Evolutionary conservation across 2,329 filamentous ascomycete species (phyloP).

Genomic region (Lasiodiplodia sp.): DNA sequence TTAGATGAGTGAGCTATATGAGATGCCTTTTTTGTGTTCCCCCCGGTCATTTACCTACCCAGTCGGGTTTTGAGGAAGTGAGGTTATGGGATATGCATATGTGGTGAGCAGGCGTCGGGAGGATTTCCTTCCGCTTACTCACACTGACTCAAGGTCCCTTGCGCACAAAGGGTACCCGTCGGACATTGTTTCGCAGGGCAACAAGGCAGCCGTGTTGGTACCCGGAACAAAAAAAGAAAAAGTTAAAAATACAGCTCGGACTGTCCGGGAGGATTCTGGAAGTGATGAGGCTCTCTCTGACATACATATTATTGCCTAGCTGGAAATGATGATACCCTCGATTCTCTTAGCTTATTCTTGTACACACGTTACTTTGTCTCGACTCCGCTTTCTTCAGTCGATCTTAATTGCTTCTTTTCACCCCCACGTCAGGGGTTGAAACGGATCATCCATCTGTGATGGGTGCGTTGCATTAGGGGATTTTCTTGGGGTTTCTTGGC

Average conservation of each 20-base stretch:
- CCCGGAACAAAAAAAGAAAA: neutral
- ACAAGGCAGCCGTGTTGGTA: neutral
- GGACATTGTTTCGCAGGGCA: conserved; percentile 1
- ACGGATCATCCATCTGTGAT: neutral
- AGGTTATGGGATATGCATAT: neutral
- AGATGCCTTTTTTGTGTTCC: neutral
- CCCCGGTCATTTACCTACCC: neutral
- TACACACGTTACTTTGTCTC: neutral
- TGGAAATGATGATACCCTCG: conserved; percentile 19
- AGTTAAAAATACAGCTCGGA: neutral
- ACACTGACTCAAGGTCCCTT: neutral
- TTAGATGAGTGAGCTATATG: neutral
- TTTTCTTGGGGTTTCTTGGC: neutral
- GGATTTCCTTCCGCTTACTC: conserved; percentile 11
- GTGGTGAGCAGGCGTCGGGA: neutral
- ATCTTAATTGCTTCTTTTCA: neutral
- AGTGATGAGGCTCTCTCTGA: conserved; percentile 2
- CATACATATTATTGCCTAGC: neutral
- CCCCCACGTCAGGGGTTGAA: neutral
- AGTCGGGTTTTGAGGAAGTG: neutral
- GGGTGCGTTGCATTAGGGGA: neutral
- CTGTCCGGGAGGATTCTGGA: neutral
- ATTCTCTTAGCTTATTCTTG: conserved; percentile 10
- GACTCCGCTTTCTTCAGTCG: neutral
- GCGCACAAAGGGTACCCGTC: neutral